Conservation (phyloP, 1,284 basidiomycete genomes). For the Malassezia sp. region DNA sequence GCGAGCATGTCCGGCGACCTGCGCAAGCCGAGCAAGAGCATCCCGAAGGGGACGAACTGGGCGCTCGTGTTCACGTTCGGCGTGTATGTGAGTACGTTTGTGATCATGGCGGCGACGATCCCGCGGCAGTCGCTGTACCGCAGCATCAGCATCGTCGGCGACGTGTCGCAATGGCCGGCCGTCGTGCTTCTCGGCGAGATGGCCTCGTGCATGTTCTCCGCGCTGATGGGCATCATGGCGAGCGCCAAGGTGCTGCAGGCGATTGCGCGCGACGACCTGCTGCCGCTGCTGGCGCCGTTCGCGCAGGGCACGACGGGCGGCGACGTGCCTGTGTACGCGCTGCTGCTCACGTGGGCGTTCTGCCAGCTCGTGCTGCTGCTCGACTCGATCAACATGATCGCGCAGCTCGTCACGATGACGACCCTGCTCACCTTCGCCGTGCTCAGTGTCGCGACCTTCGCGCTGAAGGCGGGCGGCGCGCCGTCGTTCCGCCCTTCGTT, state of each 20-base stretch:
- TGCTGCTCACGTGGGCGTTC: conserved; percentile 35
- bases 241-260: conserved; percentile 44
- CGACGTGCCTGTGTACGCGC: conserved; percentile 41
- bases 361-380: conserved; percentile 41
- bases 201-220: conserved; percentile 42
- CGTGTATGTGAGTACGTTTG: conserved; percentile 34
- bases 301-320: conserved; percentile 39
- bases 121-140: conserved; percentile 37
- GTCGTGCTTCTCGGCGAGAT: conserved; percentile 42
- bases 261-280: conserved; percentile 42
- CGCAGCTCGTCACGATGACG: conserved; percentile 45
- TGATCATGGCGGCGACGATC: conserved; percentile 42
- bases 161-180: conserved; percentile 38
- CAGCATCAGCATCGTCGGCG: conserved; percentile 40
- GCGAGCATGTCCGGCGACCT: conserved; percentile 46
- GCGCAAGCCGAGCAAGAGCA: conserved; percentile 45
- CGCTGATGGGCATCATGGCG: conserved; percentile 45
- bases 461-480: conserved; percentile 45
- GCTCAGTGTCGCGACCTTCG: conserved; percentile 40
- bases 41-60: conserved; percentile 46
- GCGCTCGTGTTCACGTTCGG: conserved; percentile 41
- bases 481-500: conserved; percentile 45
- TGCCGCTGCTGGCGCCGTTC: conserved; percentile 37
- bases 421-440: conserved; percentile 44
- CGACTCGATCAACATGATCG: conserved; percentile 44